Conservation (phyloP, 2,329 filamentous ascomycete species). For the Penicillium verrucosum region DNA sequence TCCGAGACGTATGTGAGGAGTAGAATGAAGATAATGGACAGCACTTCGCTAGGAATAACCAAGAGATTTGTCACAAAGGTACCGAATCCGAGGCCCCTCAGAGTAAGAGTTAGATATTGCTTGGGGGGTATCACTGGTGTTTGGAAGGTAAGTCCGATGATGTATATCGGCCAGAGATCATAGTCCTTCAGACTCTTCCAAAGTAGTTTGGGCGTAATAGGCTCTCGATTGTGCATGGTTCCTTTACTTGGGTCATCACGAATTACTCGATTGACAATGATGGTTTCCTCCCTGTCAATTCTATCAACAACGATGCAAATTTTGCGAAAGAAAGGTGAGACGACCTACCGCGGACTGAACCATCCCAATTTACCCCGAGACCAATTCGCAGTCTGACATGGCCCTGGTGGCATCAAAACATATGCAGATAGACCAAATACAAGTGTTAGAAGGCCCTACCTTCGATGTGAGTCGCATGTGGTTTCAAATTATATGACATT, state of each 20-base stretch:
- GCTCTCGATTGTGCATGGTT: slow-evolving; percentile 56
- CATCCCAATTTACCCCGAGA: slow-evolving; percentile 50
- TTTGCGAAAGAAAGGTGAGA: neutral
- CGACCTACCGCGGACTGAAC: slow-evolving; percentile 54
- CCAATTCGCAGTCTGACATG: slow-evolving; percentile 53
- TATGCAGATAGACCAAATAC: slow-evolving; percentile 26
- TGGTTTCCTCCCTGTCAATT: slow-evolving; percentile 54
- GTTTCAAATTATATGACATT: neutral
- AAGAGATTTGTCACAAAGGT: slow-evolving; percentile 59
- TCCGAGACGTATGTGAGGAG: slow-evolving; percentile 32
- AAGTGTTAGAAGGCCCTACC: slow-evolving; percentile 24
- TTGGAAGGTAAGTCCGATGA: slow-evolving; percentile 44
- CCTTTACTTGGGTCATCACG: slow-evolving; percentile 54
- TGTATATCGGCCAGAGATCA: slow-evolving; percentile 54
- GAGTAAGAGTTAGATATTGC: slow-evolving; percentile 33
- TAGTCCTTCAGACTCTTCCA: slow-evolving; percentile 52
- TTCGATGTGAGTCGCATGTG: slow-evolving; percentile 23
- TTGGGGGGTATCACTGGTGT: slow-evolving; percentile 28
- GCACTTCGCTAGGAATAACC: slow-evolving; percentile 52
- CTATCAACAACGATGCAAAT: neutral
- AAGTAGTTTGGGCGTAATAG: slow-evolving; percentile 46
- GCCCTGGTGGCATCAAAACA: slow-evolving; percentile 58
- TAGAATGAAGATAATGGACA: slow-evolving; percentile 43
- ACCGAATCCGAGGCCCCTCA: slow-evolving; percentile 52
- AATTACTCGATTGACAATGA: slow-evolving; percentile 62